Evolutionary conservation across 2,329 filamentous ascomycete genomes (phyloP), one percentile per base, ranked within the genome.

Genomic region (Macrophomina tecta): DNA sequence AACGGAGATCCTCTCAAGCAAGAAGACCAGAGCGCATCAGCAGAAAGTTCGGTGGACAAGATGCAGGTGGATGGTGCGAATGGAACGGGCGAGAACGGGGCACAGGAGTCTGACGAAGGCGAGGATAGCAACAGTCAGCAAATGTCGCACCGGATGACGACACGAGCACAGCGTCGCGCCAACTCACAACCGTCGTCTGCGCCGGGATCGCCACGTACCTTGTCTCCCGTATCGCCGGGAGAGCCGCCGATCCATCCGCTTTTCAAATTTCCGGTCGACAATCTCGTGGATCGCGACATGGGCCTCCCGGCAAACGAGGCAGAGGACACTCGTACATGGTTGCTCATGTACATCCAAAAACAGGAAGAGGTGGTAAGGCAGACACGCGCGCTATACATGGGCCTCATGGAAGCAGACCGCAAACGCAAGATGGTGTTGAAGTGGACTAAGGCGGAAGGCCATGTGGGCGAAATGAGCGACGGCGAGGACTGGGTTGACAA

Each of bases 401-500:
- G 91, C 1, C 82, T 96, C 63, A 82, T 93, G 69, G 86, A 87
- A 72, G 91, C 91, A 1, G 89, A 94, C 71, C 85, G 91, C 52
- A 85, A 91, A 77, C 86, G 92, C 34, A 88, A 87, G 72, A 85
- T 88, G 23, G 91, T 95, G 3, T 85, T 90, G 75, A 86, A 87
- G 71, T 93, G 91, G 89, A 86, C 89, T 70, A 92, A 93, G 75
- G 90, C 92, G 1, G 92, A 94, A 79, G 91, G 86, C 28, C 92
- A 94, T 74, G 77, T 89, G 16, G 86, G 89, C 60, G 91, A 94
- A 76, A 89, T 95, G 89, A 93, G 90, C 61, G 92, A 96, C 75
- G 91, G 91, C 11, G 92, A 96, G 81, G 92, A 96, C 76, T 96
- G 91, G 91, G 94, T 93, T 74, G 92, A 96, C 77, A 87, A 87